Evolutionary conservation across 768 basidiomycete species (phyloP), one percentile per base, ranked within the genome.

Genomic region (Termitomyces sp.): DNA sequence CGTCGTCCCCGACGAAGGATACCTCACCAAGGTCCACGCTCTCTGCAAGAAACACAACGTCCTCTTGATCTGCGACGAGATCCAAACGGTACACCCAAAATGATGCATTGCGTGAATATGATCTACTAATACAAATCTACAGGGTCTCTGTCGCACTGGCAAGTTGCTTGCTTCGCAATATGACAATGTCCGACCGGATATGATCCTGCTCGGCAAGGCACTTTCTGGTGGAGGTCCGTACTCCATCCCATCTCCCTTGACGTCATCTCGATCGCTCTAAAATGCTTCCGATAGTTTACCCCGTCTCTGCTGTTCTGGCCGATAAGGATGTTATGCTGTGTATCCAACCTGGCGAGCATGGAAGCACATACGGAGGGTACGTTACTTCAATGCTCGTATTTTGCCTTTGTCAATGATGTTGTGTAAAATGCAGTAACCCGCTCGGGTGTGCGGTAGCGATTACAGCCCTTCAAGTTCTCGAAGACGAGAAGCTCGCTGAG

Each of bases 41-140:
- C 79, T 98, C 27, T 99, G 97, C 82, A 90, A 89, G 76, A 84
- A 91, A 72, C 85, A 95, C 74, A 93, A 96, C 49, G 93, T 94
- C 0, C 79, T 99, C n/a, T 78, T 99, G 36, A 98, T 99, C 68
- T 95, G 93, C 64, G 97, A 99, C 64, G 97, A 99, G 72, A 95
- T 99, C 61, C 97, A 99, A 74, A 98, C 97, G 42, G 92, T 92
- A 56, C 55, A 77, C 44, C 72, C 58, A 20, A n/a, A 49, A 33
- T 59, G 44, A 51, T 3, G 40, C 20, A 18, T n/a, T 48, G 33
- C 55, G 59, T 26, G 1, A 49, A 36, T 26, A 22, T 50, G 1
- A 26, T 22, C 10, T 34, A 5, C 16, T 46, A 36, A 55, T 18
- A 37, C 43, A 27, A 53, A 39, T 53, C 24, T 50, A 40, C 66